A percentile compares a stretch with the other conserved stretches of the same genome.
phyloP scores from a whole-genome alignment of 2,329 filamentous ascomycete species.

The Diplodia corticola region DNA sequence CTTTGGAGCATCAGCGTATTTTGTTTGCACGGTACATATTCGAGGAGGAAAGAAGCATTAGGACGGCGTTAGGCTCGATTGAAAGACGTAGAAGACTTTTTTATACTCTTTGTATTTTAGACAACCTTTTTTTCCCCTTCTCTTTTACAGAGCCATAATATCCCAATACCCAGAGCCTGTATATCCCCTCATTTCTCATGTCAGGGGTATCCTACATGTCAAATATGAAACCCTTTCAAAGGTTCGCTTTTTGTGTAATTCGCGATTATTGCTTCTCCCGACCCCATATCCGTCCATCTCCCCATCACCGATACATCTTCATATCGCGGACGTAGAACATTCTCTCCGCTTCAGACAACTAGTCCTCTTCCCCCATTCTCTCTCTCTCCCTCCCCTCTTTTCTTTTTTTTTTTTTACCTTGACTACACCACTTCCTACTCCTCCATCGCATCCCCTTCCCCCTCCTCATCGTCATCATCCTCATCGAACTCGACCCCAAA shows the following conservation, averaged over 20 bases:
- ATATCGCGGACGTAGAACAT: too few relatives aligned
- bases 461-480: slow-evolving; percentile 45
- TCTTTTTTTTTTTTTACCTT: too few relatives aligned
- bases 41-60: neutral
- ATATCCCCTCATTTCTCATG: too few relatives aligned
- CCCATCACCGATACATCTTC: too few relatives aligned
- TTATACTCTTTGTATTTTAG: neutral
- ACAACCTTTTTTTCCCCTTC: neutral
- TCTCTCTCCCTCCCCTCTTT: too few relatives aligned
- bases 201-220: neutral
- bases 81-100: neutral
- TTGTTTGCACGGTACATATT: neutral
- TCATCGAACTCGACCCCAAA: slow-evolving; percentile 68
- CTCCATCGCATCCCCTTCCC: slow-evolving; percentile 1
- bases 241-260: neutral
- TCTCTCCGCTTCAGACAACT: neutral
- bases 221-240: neutral
- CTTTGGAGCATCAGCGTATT: neutral
- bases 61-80: neutral
- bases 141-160: neutral
- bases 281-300: neutral
- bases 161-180: slow-evolving; percentile 4
- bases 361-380: neutral
- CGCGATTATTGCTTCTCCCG: too few relatives aligned
- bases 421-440: neutral